A percentile compares a stretch with the other conserved stretches of the same genome.
Conservation (phyloP, 2,329 filamentous ascomycete species). For the Exophiala aquamarina region DNA sequence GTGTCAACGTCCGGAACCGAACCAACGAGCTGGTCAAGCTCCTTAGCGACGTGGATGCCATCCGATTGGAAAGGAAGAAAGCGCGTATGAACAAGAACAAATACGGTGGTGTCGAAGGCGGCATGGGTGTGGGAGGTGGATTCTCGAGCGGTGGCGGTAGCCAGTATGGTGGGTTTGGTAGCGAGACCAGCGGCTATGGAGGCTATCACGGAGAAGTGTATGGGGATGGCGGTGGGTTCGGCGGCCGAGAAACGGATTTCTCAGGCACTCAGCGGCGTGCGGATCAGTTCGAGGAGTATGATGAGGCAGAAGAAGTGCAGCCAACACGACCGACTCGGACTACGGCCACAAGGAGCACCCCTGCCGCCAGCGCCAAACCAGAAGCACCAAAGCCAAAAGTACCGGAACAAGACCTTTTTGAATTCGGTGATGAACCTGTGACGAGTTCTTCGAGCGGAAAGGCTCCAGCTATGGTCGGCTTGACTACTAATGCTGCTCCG, state of each 20-base stretch:
- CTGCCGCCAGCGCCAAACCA: conserved; percentile 36
- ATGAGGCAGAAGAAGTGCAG: conserved; percentile 83
- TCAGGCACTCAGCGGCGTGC: conserved; percentile 60
- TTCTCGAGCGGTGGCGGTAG: conserved; percentile 50
- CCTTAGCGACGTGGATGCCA: conserved; percentile 67
- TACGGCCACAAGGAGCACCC: conserved; percentile 14
- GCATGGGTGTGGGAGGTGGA: conserved; percentile 59
- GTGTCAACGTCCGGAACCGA: conserved; percentile 93
- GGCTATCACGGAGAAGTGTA: conserved; percentile 76
- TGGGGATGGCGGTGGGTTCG: conserved; percentile 93
- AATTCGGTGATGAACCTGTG: conserved; percentile 74
- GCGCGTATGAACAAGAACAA: conserved; percentile 87
- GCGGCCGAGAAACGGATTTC: conserved; percentile 73
- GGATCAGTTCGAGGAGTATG: conserved; percentile 93
- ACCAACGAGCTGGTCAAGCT: conserved; percentile 94
- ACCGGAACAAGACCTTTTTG: conserved; percentile 89
- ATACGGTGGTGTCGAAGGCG: conserved; percentile 91
- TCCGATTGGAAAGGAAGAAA: conserved; percentile 74
- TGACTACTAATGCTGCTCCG: conserved; percentile 42
- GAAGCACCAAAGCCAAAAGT: conserved; percentile 67
- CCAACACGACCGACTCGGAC: conserved; percentile 36
- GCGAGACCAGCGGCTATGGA: conserved; percentile 58
- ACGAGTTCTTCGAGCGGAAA: conserved; percentile 46
- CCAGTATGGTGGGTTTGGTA: conserved; percentile 89
- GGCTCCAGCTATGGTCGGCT: conserved; percentile 41